Evolutionary conservation across 2,329 filamentous ascomycete species (phyloP).

Genomic region (Xylariaceae sp.): DNA sequence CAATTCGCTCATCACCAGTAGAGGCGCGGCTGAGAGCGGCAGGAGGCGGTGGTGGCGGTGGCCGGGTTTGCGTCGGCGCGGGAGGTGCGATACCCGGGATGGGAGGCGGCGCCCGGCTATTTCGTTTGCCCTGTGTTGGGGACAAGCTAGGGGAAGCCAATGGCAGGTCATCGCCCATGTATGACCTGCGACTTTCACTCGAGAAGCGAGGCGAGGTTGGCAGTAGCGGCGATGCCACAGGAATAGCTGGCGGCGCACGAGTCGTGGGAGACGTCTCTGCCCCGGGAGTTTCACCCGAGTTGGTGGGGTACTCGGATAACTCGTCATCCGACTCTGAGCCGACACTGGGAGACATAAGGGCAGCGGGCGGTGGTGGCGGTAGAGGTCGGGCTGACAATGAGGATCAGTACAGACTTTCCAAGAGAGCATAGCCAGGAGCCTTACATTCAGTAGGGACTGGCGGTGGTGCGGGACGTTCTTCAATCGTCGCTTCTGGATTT

Average conservation of each 20-base stretch:
- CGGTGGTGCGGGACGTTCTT: constrained; percentile 49
- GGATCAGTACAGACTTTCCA: constrained; percentile 20
- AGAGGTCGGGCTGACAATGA: constrained; percentile 51
- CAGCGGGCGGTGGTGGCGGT: constrained; percentile 47
- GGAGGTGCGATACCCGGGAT: constrained; percentile 52
- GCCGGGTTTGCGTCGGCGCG: constrained; percentile 49
- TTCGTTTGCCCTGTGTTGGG: constrained; percentile 43
- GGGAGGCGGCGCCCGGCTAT: constrained; percentile 53
- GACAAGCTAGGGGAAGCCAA: constrained; percentile 35
- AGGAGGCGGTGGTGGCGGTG: constrained; percentile 63
- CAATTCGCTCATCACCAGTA: constrained; percentile 48
- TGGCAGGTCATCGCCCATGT: constrained; percentile 32
- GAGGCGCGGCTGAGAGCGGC: constrained; percentile 50
- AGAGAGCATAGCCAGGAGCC: constrained; percentile 29
- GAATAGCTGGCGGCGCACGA: constrained; percentile 40
- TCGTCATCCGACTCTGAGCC: constrained; percentile 90
- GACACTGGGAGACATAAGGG: constrained; percentile 60
- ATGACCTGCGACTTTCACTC: constrained; percentile 30
- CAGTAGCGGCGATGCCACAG: constrained; percentile 40
- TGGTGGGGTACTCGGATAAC: constrained; percentile 52
- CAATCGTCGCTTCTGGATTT: no score
- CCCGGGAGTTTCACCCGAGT: constrained; percentile 37
- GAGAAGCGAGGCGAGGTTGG: constrained; percentile 39
- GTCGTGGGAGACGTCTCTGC: constrained; percentile 34
- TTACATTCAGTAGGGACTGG: constrained; percentile 57